A percentile compares a stretch with the other conserved stretches of the same genome.
These are phyloP conservation scores for Penicillium concentricum DNA, from an alignment of 2,329 filamentous ascomycete genomes.

Conservation along the genomic window DNA sequence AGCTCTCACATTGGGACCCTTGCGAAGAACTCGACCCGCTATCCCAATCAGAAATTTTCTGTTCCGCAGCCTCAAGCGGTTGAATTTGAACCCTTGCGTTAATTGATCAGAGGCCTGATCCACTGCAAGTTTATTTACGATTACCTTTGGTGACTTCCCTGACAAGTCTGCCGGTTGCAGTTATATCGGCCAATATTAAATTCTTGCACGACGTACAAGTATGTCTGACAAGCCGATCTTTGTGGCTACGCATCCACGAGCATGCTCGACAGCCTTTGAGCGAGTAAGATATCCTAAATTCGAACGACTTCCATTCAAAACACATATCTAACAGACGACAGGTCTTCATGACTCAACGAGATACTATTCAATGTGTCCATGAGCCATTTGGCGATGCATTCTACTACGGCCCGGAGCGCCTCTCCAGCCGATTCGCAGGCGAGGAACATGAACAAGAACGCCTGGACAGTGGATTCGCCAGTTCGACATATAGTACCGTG, in stretches of 20 bases:
- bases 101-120: constrained; percentile 8
- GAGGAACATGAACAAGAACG: constrained; percentile 55
- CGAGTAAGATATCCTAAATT: constrained; percentile 58
- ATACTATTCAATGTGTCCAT: constrained; percentile 79
- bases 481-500: constrained; percentile 58
- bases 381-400: constrained; percentile 97
- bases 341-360: constrained; percentile 94
- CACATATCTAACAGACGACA: constrained; percentile 36
- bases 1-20: constrained; percentile 12
- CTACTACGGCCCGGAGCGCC: constrained; percentile 89
- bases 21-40: constrained; percentile 2
- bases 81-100: constrained; percentile 1
- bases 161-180: constrained; percentile 2
- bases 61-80: neutral
- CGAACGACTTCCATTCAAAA: neutral
- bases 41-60: neutral
- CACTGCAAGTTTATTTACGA: constrained; percentile 19
- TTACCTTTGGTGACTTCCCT: constrained; percentile 8
- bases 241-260: constrained; percentile 87
- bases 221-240: constrained; percentile 86
- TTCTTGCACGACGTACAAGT: neutral
- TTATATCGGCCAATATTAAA: neutral
- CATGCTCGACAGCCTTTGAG: constrained; percentile 97
- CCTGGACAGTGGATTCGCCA: constrained; percentile 43
- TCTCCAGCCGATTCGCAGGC: constrained; percentile 74